Evolutionary conservation across 2,329 filamentous ascomycete species (phyloP), one percentile per base, ranked within the genome.

Genomic region (Cercospora canescens): DNA sequence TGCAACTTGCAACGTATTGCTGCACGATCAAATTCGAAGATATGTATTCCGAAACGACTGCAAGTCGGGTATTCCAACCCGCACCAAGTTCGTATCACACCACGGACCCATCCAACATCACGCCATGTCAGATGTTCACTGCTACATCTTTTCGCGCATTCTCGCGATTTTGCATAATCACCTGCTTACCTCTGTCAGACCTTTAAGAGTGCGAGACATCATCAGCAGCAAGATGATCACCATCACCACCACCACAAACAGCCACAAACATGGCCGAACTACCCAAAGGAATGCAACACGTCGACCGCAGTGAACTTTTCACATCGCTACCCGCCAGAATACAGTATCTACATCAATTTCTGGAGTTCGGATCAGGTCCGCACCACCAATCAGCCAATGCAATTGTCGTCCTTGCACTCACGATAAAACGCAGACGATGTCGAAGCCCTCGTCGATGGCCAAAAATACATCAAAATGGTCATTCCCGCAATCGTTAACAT

Each of bases 401-500:
- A 21, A 41, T 41, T 9, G 11, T 48, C 21, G 11, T 7, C 18
- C 26, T 16, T 14, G 24, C 24, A 2, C 21, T 26, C 2, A 24
- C 21, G 5, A 48, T 4, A 14, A 48, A 14, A 35, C 32, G 2
- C 24, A 52, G 45, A 52, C 6, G 45, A 52, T 28, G 45, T 52
- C 64, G 89, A 91, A 70, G 90, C 90, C 41, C 84, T 94, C 39
- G 83, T 86, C 14, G 82, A 84, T 2, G 91, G 90, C 68, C 83
- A 87, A 66, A 92, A 92, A 77, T 93, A 93, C 79, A 89, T 93
- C 81, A 91, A 90, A 74, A 87, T 89, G n/a, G 85, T 94, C 34
- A 93, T 94, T 69, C 92, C 92, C 1, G 89, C 91, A 54, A 86
- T 95, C 24, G 91, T 94, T 74, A 93, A 94, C 79, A 91, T 93